Evolutionary conservation across 768 basidiomycete genomes (phyloP).

Genomic region (Piloderma croceum): DNA sequence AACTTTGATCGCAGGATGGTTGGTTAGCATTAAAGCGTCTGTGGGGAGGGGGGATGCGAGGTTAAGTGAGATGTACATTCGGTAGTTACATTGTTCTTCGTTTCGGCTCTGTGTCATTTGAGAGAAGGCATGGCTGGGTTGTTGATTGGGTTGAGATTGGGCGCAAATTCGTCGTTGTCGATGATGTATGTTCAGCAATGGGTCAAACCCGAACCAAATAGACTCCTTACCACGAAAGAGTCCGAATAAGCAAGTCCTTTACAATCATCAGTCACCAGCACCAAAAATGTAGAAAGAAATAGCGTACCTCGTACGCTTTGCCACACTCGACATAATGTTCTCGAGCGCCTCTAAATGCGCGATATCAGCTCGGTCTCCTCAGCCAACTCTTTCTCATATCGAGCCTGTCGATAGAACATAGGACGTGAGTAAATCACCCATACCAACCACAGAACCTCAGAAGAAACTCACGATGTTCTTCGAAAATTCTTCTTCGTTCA

Average conservation of each 20-base stretch:
- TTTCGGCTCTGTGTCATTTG: too few relatives aligned
- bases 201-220: too few relatives aligned
- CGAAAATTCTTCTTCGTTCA: slow-evolving; percentile 54
- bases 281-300: neutral
- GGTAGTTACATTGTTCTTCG: too few relatives aligned
- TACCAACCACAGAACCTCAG: neutral
- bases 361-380: slow-evolving; percentile 73
- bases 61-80: too few relatives aligned
- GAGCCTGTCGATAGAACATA: slow-evolving; percentile 36
- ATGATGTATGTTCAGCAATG: too few relatives aligned
- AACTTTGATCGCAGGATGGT: slow-evolving; percentile 69
- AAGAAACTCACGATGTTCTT: slow-evolving; percentile 51
- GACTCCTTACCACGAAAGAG: too few relatives aligned
- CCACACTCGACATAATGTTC: slow-evolving; percentile 64
- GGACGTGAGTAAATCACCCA: slow-evolving; percentile 4
- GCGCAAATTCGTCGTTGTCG: too few relatives aligned
- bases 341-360: slow-evolving; percentile 65
- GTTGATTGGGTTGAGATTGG: too few relatives aligned
- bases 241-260: too few relatives aligned
- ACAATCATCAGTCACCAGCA: slow-evolving; percentile 4
- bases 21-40: too few relatives aligned
- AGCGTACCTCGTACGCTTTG: slow-evolving; percentile 59
- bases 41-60: too few relatives aligned
- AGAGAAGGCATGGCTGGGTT: too few relatives aligned
- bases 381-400: slow-evolving; percentile 51